A percentile compares a stretch with the other conserved stretches of the same genome.
Conservation (phyloP, 2,329 filamentous ascomycete species). For the Venturia pyrina region DNA sequence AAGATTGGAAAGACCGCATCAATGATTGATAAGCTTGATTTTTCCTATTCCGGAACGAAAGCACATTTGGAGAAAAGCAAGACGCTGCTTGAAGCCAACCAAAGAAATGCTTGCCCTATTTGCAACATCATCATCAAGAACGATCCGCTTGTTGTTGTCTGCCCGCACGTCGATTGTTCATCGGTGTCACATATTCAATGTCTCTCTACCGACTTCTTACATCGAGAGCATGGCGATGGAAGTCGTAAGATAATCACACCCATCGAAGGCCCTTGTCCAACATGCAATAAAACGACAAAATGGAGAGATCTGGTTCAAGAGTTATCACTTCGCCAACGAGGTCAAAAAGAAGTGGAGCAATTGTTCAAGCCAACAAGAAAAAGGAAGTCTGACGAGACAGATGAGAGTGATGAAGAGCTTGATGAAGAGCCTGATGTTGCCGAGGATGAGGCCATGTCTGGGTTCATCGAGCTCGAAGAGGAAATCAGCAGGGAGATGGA, state of each 20-base stretch:
- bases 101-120: constrained; percentile 35
- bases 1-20: constrained; percentile 3
- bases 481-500: constrained; percentile 3
- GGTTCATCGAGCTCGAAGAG: constrained; percentile 5
- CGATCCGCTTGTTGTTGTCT: constrained; percentile 32
- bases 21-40: constrained; percentile 38
- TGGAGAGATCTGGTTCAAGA: constrained; percentile 81
- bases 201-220: constrained; percentile 42
- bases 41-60: constrained; percentile 36
- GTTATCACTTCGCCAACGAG: constrained; percentile 62
- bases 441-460: not conserved
- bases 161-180: constrained; percentile 38
- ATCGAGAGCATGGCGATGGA: constrained; percentile 24
- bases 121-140: constrained; percentile 34
- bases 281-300: constrained; percentile 49
- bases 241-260: constrained; percentile 47
- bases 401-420: constrained; percentile 8
- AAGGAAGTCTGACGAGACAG: constrained; percentile 21
- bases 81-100: constrained; percentile 27
- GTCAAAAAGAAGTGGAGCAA: constrained; percentile 57
- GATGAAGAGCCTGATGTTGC: constrained; percentile 7
- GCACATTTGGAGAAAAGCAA: constrained; percentile 10
- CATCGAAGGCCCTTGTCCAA: constrained; percentile 57
- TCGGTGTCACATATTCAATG: constrained; percentile 46
- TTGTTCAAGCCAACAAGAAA: constrained; percentile 49